Conservation (phyloP, 1,284 basidiomycete species). For the Trichosporon coremiiforme region DNA sequence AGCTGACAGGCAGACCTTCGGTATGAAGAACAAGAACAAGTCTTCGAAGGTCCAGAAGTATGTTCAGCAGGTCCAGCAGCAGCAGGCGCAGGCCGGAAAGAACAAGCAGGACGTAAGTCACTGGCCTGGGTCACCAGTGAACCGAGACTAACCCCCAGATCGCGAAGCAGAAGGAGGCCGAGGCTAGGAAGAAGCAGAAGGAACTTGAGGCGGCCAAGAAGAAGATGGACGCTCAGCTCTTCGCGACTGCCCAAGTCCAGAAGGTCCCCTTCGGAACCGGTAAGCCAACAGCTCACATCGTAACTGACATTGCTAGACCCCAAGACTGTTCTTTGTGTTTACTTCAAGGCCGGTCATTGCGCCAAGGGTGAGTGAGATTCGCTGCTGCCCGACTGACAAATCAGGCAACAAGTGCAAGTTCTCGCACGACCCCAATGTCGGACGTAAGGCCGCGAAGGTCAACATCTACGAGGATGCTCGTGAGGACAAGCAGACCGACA, state of each 20-base stretch:
- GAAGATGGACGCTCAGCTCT: conserved; percentile 80
- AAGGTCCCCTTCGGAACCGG: conserved; percentile 91
- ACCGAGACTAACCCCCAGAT: conserved; percentile 49
- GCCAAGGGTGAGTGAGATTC: conserved; percentile 66
- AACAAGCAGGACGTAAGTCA: conserved; percentile 64
- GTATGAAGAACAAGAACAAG: conserved; percentile 97
- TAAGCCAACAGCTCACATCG: conserved; percentile 49
- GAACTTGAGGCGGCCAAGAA: conserved; percentile 75
- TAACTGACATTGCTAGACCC: conserved; percentile 63
- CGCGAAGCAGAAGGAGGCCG: conserved; percentile 83
- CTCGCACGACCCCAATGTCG: conserved; percentile 87
- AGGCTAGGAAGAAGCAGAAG: conserved; percentile 73
- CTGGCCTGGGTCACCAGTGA: neutral
- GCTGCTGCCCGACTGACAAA: conserved; percentile 5
- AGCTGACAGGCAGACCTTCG: conserved; percentile 62
- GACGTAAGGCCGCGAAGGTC: conserved; percentile 91
- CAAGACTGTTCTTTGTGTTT: conserved; percentile 80
- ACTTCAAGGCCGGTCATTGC: conserved; percentile 84
- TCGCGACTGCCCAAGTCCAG: conserved; percentile 67
- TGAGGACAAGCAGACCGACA: conserved; percentile 69
- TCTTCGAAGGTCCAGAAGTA: conserved; percentile 88
- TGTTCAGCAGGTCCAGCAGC: conserved; percentile 75
- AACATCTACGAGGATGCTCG: conserved; percentile 90
- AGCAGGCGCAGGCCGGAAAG: conserved; percentile 69
- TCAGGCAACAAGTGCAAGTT: conserved; percentile 84